phyloP scores from a whole-genome alignment of 2,329 filamentous ascomycete genomes.

The Scytalidium lignicola region DNA sequence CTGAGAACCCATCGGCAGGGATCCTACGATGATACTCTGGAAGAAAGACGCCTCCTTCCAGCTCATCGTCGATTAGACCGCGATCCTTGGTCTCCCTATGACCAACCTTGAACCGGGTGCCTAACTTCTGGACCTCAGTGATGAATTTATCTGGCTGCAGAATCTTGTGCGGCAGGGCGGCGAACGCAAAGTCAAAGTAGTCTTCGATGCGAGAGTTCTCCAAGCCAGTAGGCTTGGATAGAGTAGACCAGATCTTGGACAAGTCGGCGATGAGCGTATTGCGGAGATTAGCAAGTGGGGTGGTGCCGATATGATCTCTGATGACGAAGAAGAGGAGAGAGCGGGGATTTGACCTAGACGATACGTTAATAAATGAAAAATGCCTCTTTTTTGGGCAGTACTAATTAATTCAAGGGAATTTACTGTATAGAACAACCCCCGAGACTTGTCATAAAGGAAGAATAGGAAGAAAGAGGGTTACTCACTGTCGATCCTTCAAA shows the following conservation, averaged over 20 bases:
- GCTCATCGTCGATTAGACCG: slow-evolving; percentile 62
- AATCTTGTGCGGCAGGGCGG: slow-evolving; percentile 93
- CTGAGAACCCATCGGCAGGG: slow-evolving; percentile 91
- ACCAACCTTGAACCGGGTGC: slow-evolving; percentile 75
- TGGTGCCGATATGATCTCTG: slow-evolving; percentile 90
- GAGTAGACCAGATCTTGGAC: slow-evolving; percentile 83
- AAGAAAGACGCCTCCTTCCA: slow-evolving; percentile 77
- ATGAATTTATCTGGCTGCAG: slow-evolving; percentile 90
- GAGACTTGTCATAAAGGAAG: too few relatives aligned
- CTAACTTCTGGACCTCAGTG: slow-evolving; percentile 72
- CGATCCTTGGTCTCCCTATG: slow-evolving; percentile 63
- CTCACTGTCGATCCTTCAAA: slow-evolving; percentile 87
- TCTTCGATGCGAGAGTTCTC: slow-evolving; percentile 89
- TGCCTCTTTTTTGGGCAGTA: too few relatives aligned
- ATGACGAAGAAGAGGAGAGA: slow-evolving; percentile 98
- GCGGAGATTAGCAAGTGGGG: slow-evolving; percentile 83
- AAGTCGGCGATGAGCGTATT: slow-evolving; percentile 88
- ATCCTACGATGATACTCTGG: slow-evolving; percentile 95
- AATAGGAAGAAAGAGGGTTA: slow-evolving; percentile 12
- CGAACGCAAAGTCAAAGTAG: slow-evolving; percentile 98
- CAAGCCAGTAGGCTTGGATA: slow-evolving; percentile 85
- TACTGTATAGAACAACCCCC: too few relatives aligned
- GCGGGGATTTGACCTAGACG: slow-evolving; percentile 68
- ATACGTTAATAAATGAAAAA: slow-evolving; percentile 19
- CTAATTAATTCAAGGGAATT: too few relatives aligned